Evolutionary conservation across 2,329 filamentous ascomycete genomes (phyloP), one percentile per base, ranked within the genome.

Genomic region (Cadophora sp.): DNA sequence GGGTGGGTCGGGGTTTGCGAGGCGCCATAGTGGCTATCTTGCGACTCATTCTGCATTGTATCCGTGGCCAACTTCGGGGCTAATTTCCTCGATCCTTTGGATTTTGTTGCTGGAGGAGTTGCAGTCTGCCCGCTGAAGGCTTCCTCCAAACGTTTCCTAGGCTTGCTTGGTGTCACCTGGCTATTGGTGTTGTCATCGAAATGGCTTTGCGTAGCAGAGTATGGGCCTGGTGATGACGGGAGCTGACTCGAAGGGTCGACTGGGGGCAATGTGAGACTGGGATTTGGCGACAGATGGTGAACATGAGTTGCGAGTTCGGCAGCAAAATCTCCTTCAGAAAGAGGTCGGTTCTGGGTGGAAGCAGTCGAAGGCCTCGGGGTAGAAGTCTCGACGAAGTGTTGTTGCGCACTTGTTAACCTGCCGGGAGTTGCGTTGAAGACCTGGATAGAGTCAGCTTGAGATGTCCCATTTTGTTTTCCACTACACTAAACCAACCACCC

Each of bases 351-450:
- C 70, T 85, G 73, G 51, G 43, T 59, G 34, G 68, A 67, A 48
- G 71, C 59, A 19, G 69, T 69, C 14, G 70, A 59, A 1, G 72
- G 67, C 51, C 70, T 67, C 11, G 73, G 73, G 26, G 74, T 76
- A 46, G 70, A 69, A 27, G 69, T 67, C 29, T 77, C 75, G 46
- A 69, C 68, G 71, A 77, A 77, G 27, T 70, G 67, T 56, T 72
- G 68, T 29, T 76, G 74, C 22, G 67, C 68, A 62, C 70, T 73
- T n/a, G 72, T 81, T 65, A 89, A 80, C 75, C 88, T 87, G 59
- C 86, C 87, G 19, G 87, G 87, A 9, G 87, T 89, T n/a, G 84
- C 81, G 79, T 88, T 87, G 81, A 90, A 89, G 75, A 69, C 65
- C 65, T 67, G 37, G n/a, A 26, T 24, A 43, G 29, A 22, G 37